Base-by-base conservation (phyloP, 768 basidiomycete genomes). In the Trametes cubensis region DNA sequence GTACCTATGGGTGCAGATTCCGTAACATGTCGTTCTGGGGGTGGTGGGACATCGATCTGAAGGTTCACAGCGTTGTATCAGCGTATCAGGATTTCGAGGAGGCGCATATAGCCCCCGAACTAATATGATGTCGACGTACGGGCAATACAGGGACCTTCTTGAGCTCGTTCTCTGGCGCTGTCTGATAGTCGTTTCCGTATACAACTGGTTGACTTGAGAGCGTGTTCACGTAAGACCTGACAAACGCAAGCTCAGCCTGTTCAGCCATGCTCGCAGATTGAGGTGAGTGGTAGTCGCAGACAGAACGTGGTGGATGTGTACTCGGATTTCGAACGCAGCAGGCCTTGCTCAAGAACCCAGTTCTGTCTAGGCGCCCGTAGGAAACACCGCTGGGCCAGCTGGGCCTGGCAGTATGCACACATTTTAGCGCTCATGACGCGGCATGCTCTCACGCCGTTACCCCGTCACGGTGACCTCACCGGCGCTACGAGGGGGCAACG, bases 101-200 rank as follows among this genome's bases (percentile, higher is more conserved):
- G 38, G 60, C 60, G 15, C 63, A 64, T 59, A 20, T 65, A 60
- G 57, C 6, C 25, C 21, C 13, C 20, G 13, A 28, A 57, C 38
- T 3, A 15, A 25, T 4, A 3, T 10, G 28, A 41, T 30, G 17
- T 17, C 4, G 44, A 74, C 84, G 66, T 60, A 90, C 91, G 50
- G 85, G 85, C 58, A 93, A 76, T 26, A 90, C 74, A 13, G 88
- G 85, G n/a, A 92, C 79, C 66, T 79, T 86, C 75, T 81, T 90
- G 58, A 92, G 80, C 14, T 83, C 83, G 62, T 86, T 79, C 55
- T 84, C 76, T 0, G 84, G 82, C 0, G 87, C 85, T 54, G 90
- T 87, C 73, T 89, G 88, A 74, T 90, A 92, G 74, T 92, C 87
- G 74, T 93, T 85, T 41, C 78, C 73, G 69, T 86, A 93, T 4